These are phyloP conservation scores for Diaporthe caulivora DNA, from an alignment of 2,329 filamentous ascomycete species.

Conservation along the genomic window DNA sequence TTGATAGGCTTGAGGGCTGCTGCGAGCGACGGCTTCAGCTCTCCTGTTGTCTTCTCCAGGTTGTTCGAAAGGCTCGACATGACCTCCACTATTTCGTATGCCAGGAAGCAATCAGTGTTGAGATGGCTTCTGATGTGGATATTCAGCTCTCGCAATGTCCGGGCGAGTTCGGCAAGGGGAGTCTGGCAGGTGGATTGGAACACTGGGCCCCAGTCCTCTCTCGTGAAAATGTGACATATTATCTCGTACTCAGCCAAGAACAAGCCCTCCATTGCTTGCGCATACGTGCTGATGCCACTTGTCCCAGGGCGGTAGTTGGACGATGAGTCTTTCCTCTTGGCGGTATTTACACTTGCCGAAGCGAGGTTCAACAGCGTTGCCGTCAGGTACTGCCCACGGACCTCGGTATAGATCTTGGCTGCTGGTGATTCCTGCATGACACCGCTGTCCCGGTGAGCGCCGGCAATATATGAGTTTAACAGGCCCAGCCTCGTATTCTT, in stretches of 20 bases:
- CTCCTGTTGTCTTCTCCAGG: constrained; percentile 85
- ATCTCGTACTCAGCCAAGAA: constrained; percentile 92
- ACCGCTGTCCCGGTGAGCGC: constrained; percentile 64
- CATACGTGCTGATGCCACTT: constrained; percentile 92
- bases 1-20: constrained; percentile 90
- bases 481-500: constrained; percentile 80
- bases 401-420: constrained; percentile 86
- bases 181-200: constrained; percentile 84
- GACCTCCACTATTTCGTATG: constrained; percentile 95
- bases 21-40: constrained; percentile 85
- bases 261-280: constrained; percentile 86
- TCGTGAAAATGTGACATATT: constrained; percentile 86
- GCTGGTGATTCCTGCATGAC: constrained; percentile 74
- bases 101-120: constrained; percentile 91
- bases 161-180: constrained; percentile 83
- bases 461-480: constrained; percentile 82
- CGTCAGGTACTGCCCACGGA: constrained; percentile 88
- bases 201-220: constrained; percentile 85
- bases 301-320: constrained; percentile 89
- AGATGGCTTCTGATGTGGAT: constrained; percentile 88
- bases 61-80: constrained; percentile 83
- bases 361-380: constrained; percentile 87
- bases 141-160: constrained; percentile 90
- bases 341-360: constrained; percentile 84
- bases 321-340: constrained; percentile 84